Percentiles rank a stretch among this genome's conserved stretches.
Conservation (phyloP, 208 protist species). For the Porcisia hertigi region DNA sequence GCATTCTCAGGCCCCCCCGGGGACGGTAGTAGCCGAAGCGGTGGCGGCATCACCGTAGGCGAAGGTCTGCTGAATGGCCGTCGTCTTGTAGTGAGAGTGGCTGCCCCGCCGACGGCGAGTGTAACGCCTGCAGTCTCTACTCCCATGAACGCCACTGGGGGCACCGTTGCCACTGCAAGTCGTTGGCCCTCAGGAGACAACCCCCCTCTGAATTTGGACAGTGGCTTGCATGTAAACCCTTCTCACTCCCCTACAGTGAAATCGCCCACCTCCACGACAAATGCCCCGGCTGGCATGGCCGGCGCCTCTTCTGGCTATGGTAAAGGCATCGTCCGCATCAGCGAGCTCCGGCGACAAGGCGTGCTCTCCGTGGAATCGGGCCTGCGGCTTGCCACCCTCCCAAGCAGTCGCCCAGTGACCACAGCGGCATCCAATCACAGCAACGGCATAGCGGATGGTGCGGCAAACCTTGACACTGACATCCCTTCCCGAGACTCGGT, state of each 20-base stretch:
- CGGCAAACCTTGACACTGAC: background rate
- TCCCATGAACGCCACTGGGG: background rate
- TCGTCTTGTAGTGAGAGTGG: slow-evolving; percentile 16
- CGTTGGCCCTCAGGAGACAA: background rate
- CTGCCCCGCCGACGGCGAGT: background rate
- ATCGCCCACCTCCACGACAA: background rate
- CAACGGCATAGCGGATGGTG: background rate
- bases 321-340: slow-evolving; percentile 70
- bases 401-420: background rate
- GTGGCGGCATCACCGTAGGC: slow-evolving; percentile 9
- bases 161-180: background rate
- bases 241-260: background rate
- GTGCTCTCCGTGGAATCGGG: slow-evolving; percentile 18
- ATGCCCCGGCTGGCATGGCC: background rate
- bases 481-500: background rate
- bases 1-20: background rate
- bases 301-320: slow-evolving; percentile 34
- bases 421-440: background rate
- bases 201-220: background rate
- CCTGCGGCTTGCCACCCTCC: slow-evolving; percentile 12
- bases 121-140: background rate
- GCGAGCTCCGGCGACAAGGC: slow-evolving; percentile 49
- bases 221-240: no score
- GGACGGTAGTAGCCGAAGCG: background rate
- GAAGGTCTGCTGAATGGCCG: slow-evolving; percentile 16